Evolutionary conservation across 345 rosid species (phyloP).

Genomic region (Linum usitatissimum): DNA sequence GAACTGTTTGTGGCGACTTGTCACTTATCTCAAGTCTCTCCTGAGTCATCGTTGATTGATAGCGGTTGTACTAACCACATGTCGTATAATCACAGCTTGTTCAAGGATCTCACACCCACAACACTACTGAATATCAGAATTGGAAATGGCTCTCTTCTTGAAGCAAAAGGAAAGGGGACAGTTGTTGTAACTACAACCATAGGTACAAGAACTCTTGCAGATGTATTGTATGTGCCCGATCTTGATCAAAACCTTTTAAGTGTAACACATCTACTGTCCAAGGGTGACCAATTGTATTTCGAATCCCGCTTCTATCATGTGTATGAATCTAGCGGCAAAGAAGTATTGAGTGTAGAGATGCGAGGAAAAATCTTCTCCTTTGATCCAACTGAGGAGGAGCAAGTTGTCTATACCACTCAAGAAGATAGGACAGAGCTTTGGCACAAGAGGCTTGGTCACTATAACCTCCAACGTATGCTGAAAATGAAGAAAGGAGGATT

Average conservation of each 20-base stretch:
- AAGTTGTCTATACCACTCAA: not conserved
- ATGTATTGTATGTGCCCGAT: conserved; percentile 8
- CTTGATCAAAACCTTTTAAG: conserved; percentile 14
- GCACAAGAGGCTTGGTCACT: conserved; percentile 1
- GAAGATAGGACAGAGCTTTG: not conserved
- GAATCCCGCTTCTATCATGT: conserved; percentile 2
- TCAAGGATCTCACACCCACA: not conserved
- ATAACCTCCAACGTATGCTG: not conserved
- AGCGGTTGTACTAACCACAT: not conserved
- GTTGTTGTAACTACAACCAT: not conserved
- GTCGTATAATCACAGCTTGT: not conserved
- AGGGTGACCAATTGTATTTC: conserved; percentile 1
- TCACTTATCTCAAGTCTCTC: too few species aligned
- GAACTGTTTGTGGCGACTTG: not conserved
- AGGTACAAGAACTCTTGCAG: not conserved
- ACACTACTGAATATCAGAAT: not conserved
- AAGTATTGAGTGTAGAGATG: conserved; percentile 4
- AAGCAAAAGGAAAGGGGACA: not conserved
- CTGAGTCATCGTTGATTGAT: not conserved
- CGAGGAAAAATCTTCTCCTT: conserved; percentile 9
- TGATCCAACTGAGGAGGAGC: not conserved
- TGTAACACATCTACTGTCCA: conserved; percentile 9
- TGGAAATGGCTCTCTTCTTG: not conserved
- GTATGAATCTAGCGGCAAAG: not conserved
- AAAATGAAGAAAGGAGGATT: conserved; percentile 20